Percentiles rank a stretch among this genome's conserved stretches.
Evolutionary conservation across 441 rosid species (phyloP).

Genomic region (Hura crepitans): DNA sequence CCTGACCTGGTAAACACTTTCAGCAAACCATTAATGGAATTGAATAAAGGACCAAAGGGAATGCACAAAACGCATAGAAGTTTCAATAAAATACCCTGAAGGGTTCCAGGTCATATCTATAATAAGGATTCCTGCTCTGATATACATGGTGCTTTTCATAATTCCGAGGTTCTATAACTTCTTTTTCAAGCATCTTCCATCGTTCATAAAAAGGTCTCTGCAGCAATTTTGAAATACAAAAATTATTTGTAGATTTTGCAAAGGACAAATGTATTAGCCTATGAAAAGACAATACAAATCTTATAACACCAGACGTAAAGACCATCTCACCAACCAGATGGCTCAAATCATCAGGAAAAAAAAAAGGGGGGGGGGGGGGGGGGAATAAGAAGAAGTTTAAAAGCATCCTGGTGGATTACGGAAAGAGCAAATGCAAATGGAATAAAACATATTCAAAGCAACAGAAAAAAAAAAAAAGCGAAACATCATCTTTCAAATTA

Average conservation of each 20-base stretch:
- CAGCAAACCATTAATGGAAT: conserved; percentile 25
- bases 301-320: not conserved
- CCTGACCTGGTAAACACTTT: conserved; percentile 62
- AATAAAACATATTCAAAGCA: not conserved
- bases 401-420: not conserved
- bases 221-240: conserved; percentile 29
- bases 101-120: conserved; percentile 95
- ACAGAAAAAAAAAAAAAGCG: no score
- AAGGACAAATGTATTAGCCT: not conserved
- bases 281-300: not conserved
- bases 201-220: conserved; percentile 97
- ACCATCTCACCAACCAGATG: conserved; percentile 11
- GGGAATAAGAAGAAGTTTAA: no score
- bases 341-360: not conserved
- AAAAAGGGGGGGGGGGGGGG: no score
- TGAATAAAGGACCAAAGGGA: not conserved
- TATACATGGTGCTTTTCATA: conserved; percentile 66
- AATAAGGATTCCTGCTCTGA: conserved; percentile 61
- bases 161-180: conserved; percentile 92
- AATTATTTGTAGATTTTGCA: conserved; percentile 2
- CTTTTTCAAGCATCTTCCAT: conserved; percentile 96
- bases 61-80: not conserved
- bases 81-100: conserved; percentile 65
- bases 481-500: not conserved
- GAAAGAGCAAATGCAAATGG: not conserved